Conservation (phyloP, 2,329 filamentous ascomycete species). For the Hymenoscyphus scutula region DNA sequence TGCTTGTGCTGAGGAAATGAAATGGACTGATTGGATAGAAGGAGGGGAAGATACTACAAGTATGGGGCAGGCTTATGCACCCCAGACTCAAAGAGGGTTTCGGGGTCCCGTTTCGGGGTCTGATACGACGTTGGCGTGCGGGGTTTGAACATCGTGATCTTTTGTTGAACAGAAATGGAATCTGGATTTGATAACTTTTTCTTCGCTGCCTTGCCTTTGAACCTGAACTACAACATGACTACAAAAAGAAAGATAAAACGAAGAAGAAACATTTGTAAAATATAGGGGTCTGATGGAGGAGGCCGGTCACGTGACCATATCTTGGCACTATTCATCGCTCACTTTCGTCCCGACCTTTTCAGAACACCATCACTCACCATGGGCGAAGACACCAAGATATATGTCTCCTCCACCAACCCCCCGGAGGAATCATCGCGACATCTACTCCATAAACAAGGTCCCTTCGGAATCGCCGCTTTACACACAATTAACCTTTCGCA, state of each 20-base stretch:
- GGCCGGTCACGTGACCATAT: too few species aligned
- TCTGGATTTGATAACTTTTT: background rate
- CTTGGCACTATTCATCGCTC: too few species aligned
- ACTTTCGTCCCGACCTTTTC: too few species aligned
- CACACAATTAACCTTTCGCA: background rate
- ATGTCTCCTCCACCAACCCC: too few species aligned
- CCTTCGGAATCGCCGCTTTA: background rate
- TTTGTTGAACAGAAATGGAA: background rate
- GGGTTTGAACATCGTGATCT: background rate
- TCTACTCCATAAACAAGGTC: background rate
- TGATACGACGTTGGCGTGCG: constrained; percentile 2
- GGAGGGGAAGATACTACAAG: background rate
- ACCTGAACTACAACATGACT: too few species aligned
- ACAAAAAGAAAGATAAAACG: background rate
- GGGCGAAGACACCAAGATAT: too few species aligned
- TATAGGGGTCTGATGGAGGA: too few species aligned
- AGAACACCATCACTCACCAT: too few species aligned
- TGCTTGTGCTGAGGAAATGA: background rate
- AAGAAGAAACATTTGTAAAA: too few species aligned
- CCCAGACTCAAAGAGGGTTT: background rate
- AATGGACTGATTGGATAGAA: background rate
- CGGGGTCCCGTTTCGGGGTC: constrained; percentile 3
- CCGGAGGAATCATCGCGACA: too few species aligned
- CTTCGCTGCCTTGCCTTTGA: too few species aligned
- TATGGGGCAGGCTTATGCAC: constrained; percentile 4